A percentile compares a stretch with the other conserved stretches of the same genome.
Evolutionary conservation across 805 yeast genomes (phyloP).

Genomic region (Cyberlindnera veronae): DNA sequence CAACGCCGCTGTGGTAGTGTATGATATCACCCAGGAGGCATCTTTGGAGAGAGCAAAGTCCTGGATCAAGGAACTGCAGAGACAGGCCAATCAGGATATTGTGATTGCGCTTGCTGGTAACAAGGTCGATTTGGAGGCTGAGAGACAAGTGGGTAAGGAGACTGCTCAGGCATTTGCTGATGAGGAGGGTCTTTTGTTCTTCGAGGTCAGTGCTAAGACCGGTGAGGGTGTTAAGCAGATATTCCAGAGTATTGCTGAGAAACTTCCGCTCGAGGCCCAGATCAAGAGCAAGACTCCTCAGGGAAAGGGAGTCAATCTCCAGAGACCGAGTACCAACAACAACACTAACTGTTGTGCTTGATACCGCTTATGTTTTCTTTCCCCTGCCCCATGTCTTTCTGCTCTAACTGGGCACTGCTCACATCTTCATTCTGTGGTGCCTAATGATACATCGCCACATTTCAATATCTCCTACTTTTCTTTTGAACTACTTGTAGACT

Average conservation of each 20-base stretch:
- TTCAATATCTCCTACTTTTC: background rate
- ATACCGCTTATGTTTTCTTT: no score
- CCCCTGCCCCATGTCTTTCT: background rate
- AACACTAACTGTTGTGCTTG: conserved; percentile 38
- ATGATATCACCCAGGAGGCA: conserved; percentile 64
- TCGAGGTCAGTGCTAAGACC: conserved; percentile 58
- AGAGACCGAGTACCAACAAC: conserved; percentile 43
- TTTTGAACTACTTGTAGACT: no score
- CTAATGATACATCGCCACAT: background rate
- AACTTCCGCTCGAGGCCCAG: conserved; percentile 33
- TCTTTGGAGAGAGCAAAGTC: conserved; percentile 67
- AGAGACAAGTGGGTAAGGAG: conserved; percentile 41
- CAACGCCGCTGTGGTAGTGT: conserved; percentile 75
- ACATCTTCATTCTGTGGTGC: background rate
- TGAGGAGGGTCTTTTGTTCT: conserved; percentile 47
- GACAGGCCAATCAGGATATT: conserved; percentile 61
- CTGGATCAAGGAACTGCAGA: conserved; percentile 74
- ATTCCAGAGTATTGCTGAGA: conserved; percentile 48
- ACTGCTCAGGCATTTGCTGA: conserved; percentile 53
- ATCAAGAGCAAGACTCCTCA: conserved; percentile 20
- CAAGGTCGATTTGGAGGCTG: conserved; percentile 55
- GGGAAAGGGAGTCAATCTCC: conserved; percentile 32
- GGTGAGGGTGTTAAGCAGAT: conserved; percentile 47
- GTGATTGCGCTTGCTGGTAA: conserved; percentile 75
- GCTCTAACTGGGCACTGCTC: no score